A percentile compares a stretch with the other conserved stretches of the same genome.
These are phyloP conservation scores for Jatropha curcas DNA, from an alignment of 345 rosid genomes.

Conservation along the genomic window DNA sequence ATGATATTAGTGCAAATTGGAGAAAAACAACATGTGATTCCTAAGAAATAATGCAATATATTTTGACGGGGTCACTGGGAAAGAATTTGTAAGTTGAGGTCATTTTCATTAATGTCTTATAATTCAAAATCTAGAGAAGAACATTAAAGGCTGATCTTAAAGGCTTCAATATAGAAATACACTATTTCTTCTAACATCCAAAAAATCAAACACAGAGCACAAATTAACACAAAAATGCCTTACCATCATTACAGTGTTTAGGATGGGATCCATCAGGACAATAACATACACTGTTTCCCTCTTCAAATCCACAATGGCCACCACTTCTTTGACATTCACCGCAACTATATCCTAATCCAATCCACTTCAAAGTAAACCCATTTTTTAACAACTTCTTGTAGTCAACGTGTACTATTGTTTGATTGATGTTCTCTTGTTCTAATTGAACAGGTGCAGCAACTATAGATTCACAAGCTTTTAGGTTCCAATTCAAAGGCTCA, in stretches of 20 bases:
- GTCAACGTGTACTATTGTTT: slow-evolving; percentile 2
- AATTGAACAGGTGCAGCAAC: slow-evolving; percentile 26
- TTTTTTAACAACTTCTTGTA: slow-evolving; percentile 15
- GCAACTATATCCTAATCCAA: slow-evolving; percentile 17
- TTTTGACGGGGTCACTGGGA: background rate
- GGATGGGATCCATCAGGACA: slow-evolving; percentile 26
- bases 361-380: slow-evolving; percentile 34
- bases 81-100: background rate
- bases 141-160: background rate
- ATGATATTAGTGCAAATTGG: background rate
- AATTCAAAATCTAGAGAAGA: background rate
- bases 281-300: slow-evolving; percentile 20
- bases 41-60: background rate
- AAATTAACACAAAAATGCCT: background rate
- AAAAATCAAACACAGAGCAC: background rate
- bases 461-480: slow-evolving; percentile 1
- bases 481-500: slow-evolving; percentile 11
- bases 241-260: slow-evolving; percentile 25
- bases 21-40: background rate
- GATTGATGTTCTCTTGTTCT: background rate
- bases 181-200: background rate
- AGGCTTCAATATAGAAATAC: background rate
- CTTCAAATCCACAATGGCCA: slow-evolving; percentile 30
- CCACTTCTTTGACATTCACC: slow-evolving; percentile 27
- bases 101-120: background rate